Conservation (phyloP, 495 filamentous ascomycete genomes). For the Zalerion maritima region DNA sequence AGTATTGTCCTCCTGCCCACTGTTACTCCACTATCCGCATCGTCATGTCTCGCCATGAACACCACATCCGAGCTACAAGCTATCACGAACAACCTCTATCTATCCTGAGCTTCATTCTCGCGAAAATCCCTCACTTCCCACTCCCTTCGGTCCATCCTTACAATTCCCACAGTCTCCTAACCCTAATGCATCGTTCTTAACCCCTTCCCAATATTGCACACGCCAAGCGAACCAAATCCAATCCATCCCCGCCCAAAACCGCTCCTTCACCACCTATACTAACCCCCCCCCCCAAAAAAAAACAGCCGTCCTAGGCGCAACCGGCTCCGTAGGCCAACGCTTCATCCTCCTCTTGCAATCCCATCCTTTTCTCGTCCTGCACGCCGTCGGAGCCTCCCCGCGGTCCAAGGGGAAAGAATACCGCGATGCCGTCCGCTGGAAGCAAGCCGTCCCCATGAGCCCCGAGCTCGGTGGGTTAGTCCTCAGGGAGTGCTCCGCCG, state of each 20-base stretch:
- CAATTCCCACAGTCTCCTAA: slow-evolving; percentile 2
- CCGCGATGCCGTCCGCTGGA: slow-evolving; percentile 72
- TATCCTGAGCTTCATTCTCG: too few relatives aligned
- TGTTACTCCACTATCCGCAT: neutral
- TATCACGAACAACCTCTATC: slow-evolving; percentile 4
- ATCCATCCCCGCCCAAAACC: too few relatives aligned
- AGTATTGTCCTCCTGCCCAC: slow-evolving; percentile 5
- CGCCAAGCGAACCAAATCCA: too few relatives aligned
- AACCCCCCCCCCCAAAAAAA: too few relatives aligned
- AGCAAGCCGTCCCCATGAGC: slow-evolving; percentile 62
- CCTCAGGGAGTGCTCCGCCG: slow-evolving; percentile 59
- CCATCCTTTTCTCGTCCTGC: slow-evolving; percentile 62
- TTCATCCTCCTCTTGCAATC: slow-evolving; percentile 71
- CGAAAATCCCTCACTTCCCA: neutral
- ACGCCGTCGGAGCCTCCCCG: slow-evolving; percentile 65
- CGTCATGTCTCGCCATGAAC: neutral
- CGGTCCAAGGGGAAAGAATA: slow-evolving; percentile 72
- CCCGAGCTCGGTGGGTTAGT: slow-evolving; percentile 50
- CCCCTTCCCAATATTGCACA: neutral
- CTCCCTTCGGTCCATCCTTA: slow-evolving; percentile 1
- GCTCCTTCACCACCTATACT: too few relatives aligned
- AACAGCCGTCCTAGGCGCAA: slow-evolving; percentile 54
- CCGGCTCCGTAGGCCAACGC: slow-evolving; percentile 75
- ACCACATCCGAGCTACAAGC: neutral
- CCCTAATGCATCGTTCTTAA: neutral